Percentiles rank a stretch among this genome's conserved stretches.
Evolutionary conservation across 164 flowering plant species (phyloP).

Genomic region (Tetrastigma voinierianum): DNA sequence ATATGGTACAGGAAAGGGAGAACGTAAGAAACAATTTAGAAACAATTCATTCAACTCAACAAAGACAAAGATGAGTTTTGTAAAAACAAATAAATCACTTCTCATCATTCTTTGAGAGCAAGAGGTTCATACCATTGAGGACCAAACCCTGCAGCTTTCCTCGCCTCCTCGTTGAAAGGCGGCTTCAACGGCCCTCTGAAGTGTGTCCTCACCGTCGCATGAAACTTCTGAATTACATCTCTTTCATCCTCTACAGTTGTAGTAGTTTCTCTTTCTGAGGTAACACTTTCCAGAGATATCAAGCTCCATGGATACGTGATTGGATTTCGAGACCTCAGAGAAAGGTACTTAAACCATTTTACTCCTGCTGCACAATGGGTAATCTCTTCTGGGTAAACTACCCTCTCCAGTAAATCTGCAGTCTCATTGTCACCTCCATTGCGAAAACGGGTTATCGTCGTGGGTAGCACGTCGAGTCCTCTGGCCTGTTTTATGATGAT

Average conservation of each 20-base stretch:
- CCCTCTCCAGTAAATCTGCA: conserved; percentile 77
- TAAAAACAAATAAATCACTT: neutral
- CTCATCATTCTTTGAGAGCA: conserved; percentile 45
- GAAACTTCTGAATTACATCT: conserved; percentile 62
- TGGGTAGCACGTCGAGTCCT: conserved; percentile 92
- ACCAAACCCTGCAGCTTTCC: conserved; percentile 89
- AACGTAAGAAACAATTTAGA: too few species aligned
- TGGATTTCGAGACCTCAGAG: conserved; percentile 39
- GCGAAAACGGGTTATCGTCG: conserved; percentile 86
- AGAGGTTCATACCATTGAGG: conserved; percentile 92
- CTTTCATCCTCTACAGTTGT: conserved; percentile 28
- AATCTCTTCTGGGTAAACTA: conserved; percentile 89
- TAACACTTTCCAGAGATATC: conserved; percentile 7
- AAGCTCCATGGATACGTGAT: conserved; percentile 1
- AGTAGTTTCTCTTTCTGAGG: conserved; percentile 9
- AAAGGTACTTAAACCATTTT: conserved; percentile 86
- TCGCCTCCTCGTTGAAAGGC: conserved; percentile 81
- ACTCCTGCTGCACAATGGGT: conserved; percentile 96
- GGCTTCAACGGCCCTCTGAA: conserved; percentile 92
- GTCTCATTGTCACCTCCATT: conserved; percentile 78
- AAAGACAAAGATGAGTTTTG: neutral
- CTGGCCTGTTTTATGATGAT: conserved; percentile 55
- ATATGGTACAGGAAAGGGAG: too few species aligned
- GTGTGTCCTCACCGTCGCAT: conserved; percentile 54
- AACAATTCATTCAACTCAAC: too few species aligned